Evolutionary conservation across 1,139 yeast species (phyloP).

Genomic region (Candida buenavistaensis): DNA sequence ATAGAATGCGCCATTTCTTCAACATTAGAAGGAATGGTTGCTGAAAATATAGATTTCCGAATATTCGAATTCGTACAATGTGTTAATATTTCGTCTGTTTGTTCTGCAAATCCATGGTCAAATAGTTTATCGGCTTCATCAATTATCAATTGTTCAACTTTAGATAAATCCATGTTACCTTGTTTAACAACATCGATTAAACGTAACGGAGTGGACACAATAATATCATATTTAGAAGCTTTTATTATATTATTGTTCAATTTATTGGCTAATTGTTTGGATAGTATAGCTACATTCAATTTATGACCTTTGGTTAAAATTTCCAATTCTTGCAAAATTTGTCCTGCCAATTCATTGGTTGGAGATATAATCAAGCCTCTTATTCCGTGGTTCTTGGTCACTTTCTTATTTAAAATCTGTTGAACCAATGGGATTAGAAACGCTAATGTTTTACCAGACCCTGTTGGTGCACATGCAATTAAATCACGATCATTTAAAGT

Average conservation of each 20-base stretch:
- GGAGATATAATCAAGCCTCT: slow-evolving; percentile 87
- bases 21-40: slow-evolving; percentile 92
- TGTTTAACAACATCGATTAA: slow-evolving; percentile 74
- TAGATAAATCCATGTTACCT: slow-evolving; percentile 56
- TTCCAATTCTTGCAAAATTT: slow-evolving; percentile 71
- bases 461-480: slow-evolving; percentile 91
- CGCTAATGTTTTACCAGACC: slow-evolving; percentile 91
- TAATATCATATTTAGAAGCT: slow-evolving; percentile 69
- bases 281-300: slow-evolving; percentile 65
- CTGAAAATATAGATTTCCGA: slow-evolving; percentile 83
- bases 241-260: slow-evolving; percentile 58
- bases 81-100: slow-evolving; percentile 81
- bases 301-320: slow-evolving; percentile 57
- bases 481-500: slow-evolving; percentile 66
- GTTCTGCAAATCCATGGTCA: slow-evolving; percentile 87
- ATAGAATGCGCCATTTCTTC: slow-evolving; percentile 85
- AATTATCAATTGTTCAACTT: slow-evolving; percentile 72
- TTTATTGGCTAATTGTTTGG: slow-evolving; percentile 75
- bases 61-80: slow-evolving; percentile 57
- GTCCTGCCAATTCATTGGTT: slow-evolving; percentile 80
- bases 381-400: slow-evolving; percentile 45
- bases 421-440: slow-evolving; percentile 83
- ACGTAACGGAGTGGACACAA: slow-evolving; percentile 87
- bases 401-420: slow-evolving; percentile 19
- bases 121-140: slow-evolving; percentile 97